A percentile compares a stretch with the other conserved stretches of the same genome.
phyloP scores from a whole-genome alignment of 805 yeast species.

The Lipomyces starkeyi region DNA sequence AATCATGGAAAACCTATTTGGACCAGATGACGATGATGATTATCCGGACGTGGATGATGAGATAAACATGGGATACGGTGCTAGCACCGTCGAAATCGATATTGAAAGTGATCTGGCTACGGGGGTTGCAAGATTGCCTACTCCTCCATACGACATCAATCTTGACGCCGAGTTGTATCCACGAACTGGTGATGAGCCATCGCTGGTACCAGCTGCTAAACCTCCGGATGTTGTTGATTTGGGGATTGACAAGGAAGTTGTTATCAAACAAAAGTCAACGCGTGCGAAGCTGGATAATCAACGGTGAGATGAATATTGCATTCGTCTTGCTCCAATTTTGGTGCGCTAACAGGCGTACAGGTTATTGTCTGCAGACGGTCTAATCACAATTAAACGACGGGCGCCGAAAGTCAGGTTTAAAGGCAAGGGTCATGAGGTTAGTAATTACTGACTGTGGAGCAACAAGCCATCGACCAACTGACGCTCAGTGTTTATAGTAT shows the following conservation, averaged over 20 bases:
- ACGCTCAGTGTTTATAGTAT: constrained; percentile 33
- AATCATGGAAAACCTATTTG: constrained; percentile 21
- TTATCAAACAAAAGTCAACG: constrained; percentile 42
- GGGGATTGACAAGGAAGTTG: constrained; percentile 45
- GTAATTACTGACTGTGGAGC: not conserved
- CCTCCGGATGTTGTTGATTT: constrained; percentile 30
- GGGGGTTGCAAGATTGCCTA: not conserved
- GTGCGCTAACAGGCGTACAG: constrained; percentile 37
- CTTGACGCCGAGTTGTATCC: not conserved
- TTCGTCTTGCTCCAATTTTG: not conserved
- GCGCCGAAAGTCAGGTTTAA: constrained; percentile 44
- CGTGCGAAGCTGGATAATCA: constrained; percentile 57
- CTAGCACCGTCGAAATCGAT: not conserved
- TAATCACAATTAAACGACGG: constrained; percentile 54
- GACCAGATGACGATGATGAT: constrained; percentile 14
- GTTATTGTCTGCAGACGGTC: constrained; percentile 60
- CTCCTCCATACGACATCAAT: not conserved
- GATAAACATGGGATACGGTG: not conserved
- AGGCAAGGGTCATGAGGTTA: constrained; percentile 53
- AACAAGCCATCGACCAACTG: not conserved
- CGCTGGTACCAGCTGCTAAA: not conserved
- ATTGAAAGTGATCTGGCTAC: not conserved
- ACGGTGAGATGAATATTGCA: constrained; percentile 3
- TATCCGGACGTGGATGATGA: not conserved
- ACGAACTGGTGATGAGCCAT: not conserved